Conservation (phyloP, 768 basidiomycete genomes). For the Suillus paluster region DNA sequence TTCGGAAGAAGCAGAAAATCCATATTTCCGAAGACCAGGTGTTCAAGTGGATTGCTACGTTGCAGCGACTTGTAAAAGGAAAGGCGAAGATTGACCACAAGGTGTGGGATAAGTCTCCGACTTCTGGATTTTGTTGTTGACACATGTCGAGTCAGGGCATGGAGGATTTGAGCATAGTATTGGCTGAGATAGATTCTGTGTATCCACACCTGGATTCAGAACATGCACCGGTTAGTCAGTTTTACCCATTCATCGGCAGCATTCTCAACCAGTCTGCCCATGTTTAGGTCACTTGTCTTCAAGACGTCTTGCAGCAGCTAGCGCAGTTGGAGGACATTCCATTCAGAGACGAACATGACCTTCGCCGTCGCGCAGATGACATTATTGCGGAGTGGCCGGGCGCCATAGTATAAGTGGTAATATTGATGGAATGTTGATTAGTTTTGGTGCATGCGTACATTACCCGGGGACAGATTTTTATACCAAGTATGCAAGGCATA, state of each 20-base stretch:
- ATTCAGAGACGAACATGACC: slow-evolving; percentile 31
- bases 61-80: slow-evolving; percentile 38
- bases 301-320: slow-evolving; percentile 26
- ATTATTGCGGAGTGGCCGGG: slow-evolving; percentile 20
- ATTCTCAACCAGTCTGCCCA: neutral
- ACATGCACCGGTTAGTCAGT: slow-evolving; percentile 20
- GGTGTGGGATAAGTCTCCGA: slow-evolving; percentile 16
- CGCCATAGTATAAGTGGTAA: neutral
- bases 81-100: slow-evolving; percentile 21
- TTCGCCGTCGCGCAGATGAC: slow-evolving; percentile 26
- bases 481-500: neutral
- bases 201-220: slow-evolving; percentile 16
- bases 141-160: slow-evolving; percentile 25
- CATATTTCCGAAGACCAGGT: slow-evolving; percentile 15
- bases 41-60: slow-evolving; percentile 19
- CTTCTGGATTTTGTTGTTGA: neutral
- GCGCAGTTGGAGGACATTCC: slow-evolving; percentile 33
- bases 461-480: neutral
- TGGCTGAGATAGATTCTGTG: slow-evolving; percentile 36
- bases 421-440: neutral
- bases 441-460: neutral
- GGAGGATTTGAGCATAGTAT: slow-evolving; percentile 28
- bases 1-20: neutral
- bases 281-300: slow-evolving; percentile 24
- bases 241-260: neutral